Percentiles rank a stretch among this genome's conserved stretches.
phyloP scores from a whole-genome alignment of 192 early-diverging fungal species.

The Rhizoclosmatium sp. region DNA sequence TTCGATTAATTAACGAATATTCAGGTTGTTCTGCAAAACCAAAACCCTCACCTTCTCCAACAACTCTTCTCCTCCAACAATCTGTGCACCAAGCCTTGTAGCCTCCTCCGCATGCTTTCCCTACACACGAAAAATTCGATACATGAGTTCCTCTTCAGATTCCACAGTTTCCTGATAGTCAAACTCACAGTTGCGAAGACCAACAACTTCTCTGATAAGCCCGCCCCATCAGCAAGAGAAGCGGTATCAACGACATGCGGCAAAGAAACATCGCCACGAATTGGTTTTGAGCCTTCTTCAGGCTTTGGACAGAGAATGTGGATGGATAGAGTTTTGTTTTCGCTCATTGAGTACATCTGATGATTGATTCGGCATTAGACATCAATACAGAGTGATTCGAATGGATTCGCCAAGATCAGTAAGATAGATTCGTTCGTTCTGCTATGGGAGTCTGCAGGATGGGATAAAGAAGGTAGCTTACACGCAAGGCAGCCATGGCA shows the following conservation, averaged over 20 bases:
- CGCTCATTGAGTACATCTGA: constrained; percentile 47
- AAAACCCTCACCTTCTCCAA: constrained; percentile 65
- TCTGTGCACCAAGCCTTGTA: constrained; percentile 75
- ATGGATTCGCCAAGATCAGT: not conserved
- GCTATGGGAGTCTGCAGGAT: not conserved
- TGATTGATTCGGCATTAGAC: not conserved
- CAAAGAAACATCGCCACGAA: constrained; percentile 80
- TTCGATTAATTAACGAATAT: not conserved
- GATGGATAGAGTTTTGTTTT: constrained; percentile 39
- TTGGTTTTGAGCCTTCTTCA: constrained; percentile 80
- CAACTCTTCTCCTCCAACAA: constrained; percentile 89
- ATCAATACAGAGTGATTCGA: not conserved
- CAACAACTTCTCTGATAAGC: constrained; percentile 53
- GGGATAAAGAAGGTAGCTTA: constrained; percentile 5
- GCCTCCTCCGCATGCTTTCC: constrained; percentile 86
- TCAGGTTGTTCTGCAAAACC: constrained; percentile 2
- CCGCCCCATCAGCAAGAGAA: constrained; percentile 22
- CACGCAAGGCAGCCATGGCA: constrained; percentile 41
- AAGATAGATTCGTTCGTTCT: not conserved
- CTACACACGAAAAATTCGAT: constrained; percentile 18
- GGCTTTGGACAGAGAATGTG: constrained; percentile 52
- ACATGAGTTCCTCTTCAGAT: not conserved
- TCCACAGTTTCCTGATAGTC: not conserved
- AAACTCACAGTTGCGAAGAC: constrained; percentile 81
- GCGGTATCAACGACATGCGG: constrained; percentile 68